phyloP scores from a whole-genome alignment of 345 rosid species.

The Sonneratia caseolaris region DNA sequence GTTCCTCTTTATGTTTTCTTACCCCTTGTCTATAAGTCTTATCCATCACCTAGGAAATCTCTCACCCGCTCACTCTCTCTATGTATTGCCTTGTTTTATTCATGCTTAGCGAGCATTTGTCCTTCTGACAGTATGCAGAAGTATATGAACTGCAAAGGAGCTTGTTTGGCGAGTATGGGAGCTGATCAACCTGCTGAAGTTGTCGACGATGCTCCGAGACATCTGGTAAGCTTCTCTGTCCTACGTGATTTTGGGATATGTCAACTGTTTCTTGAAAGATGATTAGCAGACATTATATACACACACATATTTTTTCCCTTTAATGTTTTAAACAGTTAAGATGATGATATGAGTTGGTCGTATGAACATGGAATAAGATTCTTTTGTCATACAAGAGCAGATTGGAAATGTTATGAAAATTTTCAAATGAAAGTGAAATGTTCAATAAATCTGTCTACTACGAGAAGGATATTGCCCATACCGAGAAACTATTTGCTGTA shows the following conservation, averaged over 20 bases:
- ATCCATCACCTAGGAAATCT: not conserved
- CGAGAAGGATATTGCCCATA: no score
- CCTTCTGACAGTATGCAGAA: constrained; percentile 49
- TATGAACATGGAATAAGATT: not conserved
- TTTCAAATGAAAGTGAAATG: no score
- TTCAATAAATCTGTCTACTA: no score
- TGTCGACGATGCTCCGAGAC: constrained; percentile 73
- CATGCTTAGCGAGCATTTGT: not conserved
- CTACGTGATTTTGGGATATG: not conserved
- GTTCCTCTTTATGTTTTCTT: not conserved
- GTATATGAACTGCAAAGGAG: constrained; percentile 80
- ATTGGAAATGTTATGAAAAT: not conserved
- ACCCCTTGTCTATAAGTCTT: not conserved
- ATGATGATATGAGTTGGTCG: not conserved
- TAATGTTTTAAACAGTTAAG: not conserved
- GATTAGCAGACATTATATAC: not conserved
- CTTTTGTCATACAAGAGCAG: not conserved
- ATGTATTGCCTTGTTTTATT: not conserved
- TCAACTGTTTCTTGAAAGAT: not conserved
- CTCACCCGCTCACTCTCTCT: not conserved
- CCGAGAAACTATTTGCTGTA: no score
- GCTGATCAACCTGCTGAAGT: constrained; percentile 96
- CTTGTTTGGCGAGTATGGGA: constrained; percentile 75
- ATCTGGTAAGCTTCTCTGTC: constrained; percentile 41
- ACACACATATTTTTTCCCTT: not conserved